Evolutionary conservation across 306 rosid species (phyloP), one percentile per base, ranked within the genome.

Genomic region (Prunus salicina): DNA sequence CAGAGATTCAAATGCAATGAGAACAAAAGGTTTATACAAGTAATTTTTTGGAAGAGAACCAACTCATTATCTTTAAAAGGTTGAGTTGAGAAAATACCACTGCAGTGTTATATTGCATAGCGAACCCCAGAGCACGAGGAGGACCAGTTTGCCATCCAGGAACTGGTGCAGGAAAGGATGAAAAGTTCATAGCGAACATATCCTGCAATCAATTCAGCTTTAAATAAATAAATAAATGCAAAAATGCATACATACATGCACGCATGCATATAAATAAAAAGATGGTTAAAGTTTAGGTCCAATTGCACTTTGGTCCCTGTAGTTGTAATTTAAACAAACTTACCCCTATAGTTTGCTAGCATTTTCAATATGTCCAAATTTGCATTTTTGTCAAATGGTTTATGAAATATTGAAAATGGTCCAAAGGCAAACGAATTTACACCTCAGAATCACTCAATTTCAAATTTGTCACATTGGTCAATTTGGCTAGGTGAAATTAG

Each of bases 131-230:
- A 79, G 88, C 91, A 76, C 67, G 92, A 38, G 90, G 93, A 51
- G 79, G 86, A 70, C 95, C 91, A 83, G 82, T 75, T 75, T 89
- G 97, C 99, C 99, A 96, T 78, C 91, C 93, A 4, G 80, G 86
- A 81, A 81, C 88, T 32, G 89, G 80, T 34, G 93, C 86, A 69
- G 85, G 89, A 75, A 24, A 91, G 76, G 90, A 57, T 62, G 92
- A 20, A 84, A 86, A 89, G 71, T 65, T 87, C 55, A 83, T 34
- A 32, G 93, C 66, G 56, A 95, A 95, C 74, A 92, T 83, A 80
- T 92, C 93, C 98, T 96, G 88, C 83, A 84, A 75, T 56, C 18
- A 81, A 69, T 79, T 80, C 80, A 81, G 72, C 22, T 69, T 67
- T 79, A 52, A 77, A 19, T 32, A 10, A 63, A 30, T 63, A 55